phyloP scores from a whole-genome alignment of 345 rosid species.

The Rhodamnia rubescens region DNA sequence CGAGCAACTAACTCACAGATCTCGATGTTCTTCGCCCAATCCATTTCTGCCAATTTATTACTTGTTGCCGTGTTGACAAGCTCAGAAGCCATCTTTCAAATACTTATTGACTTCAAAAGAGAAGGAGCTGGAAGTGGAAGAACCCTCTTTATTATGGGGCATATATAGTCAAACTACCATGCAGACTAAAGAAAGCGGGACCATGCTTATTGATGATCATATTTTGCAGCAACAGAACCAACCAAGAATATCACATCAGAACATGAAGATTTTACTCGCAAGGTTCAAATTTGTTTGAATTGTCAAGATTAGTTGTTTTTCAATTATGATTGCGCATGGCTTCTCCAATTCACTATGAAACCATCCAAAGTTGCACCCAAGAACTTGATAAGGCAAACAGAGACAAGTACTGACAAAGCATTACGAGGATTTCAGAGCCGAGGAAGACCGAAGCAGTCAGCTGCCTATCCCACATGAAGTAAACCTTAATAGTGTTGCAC shows the following conservation, averaged over 20 bases:
- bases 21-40: slow-evolving; percentile 88
- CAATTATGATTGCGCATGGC: background rate
- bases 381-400: background rate
- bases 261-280: background rate
- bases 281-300: background rate
- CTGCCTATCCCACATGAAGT: background rate
- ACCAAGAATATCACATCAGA: background rate
- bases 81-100: slow-evolving; percentile 64
- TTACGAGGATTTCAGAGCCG: background rate
- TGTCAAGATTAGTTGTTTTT: background rate
- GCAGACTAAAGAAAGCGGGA: background rate
- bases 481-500: background rate
- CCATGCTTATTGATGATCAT: background rate
- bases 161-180: background rate
- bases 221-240: background rate
- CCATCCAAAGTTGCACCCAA: background rate
- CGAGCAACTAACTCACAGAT: slow-evolving; percentile 79
- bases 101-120: background rate
- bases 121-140: background rate
- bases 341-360: background rate
- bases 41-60: slow-evolving; percentile 72
- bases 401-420: background rate
- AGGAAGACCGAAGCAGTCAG: background rate
- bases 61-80: slow-evolving; percentile 82
- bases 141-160: background rate